Conservation (phyloP, 1,284 basidiomycete genomes). For the Moesziomyces antarcticus region DNA sequence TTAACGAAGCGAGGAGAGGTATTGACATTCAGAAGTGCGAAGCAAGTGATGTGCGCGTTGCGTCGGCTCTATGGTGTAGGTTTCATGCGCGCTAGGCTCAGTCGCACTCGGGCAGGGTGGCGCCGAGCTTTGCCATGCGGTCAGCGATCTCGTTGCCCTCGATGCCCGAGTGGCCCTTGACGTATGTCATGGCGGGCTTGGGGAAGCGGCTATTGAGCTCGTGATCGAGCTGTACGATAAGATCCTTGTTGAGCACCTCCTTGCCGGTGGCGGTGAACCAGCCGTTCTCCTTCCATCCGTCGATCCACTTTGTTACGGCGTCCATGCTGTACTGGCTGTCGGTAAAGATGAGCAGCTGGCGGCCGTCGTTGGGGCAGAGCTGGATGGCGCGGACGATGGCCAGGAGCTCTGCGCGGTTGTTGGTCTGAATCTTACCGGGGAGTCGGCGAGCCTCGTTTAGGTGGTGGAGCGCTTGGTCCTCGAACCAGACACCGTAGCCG, state of each 20-base stretch:
- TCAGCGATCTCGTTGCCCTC: slow-evolving; percentile 84
- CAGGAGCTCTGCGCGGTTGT: slow-evolving; percentile 86
- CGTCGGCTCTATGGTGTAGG: too few relatives aligned
- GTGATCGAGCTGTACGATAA: slow-evolving; percentile 74
- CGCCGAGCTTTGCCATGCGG: slow-evolving; percentile 12
- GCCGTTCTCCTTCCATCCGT: slow-evolving; percentile 73
- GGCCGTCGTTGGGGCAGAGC: slow-evolving; percentile 72
- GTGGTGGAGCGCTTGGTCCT: slow-evolving; percentile 18
- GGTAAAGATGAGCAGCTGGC: slow-evolving; percentile 75
- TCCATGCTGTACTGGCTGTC: slow-evolving; percentile 62
- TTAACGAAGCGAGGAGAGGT: too few relatives aligned
- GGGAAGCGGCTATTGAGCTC: slow-evolving; percentile 13
- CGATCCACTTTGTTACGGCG: slow-evolving; percentile 76
- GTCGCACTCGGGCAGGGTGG: background rate
- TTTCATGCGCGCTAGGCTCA: too few relatives aligned
- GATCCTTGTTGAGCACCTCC: slow-evolving; percentile 75
- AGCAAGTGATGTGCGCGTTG: too few relatives aligned
- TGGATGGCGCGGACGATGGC: slow-evolving; percentile 81
- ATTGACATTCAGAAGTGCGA: too few relatives aligned
- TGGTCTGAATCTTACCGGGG: slow-evolving; percentile 80
- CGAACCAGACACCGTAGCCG: slow-evolving; percentile 64
- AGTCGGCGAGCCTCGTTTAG: slow-evolving; percentile 82
- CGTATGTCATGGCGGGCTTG: slow-evolving; percentile 72
- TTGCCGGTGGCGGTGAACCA: slow-evolving; percentile 72
- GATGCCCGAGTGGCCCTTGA: slow-evolving; percentile 78